Evolutionary conservation across 768 basidiomycete genomes (phyloP), one percentile per base, ranked within the genome.

Genomic region (Leccinum arenicola): DNA sequence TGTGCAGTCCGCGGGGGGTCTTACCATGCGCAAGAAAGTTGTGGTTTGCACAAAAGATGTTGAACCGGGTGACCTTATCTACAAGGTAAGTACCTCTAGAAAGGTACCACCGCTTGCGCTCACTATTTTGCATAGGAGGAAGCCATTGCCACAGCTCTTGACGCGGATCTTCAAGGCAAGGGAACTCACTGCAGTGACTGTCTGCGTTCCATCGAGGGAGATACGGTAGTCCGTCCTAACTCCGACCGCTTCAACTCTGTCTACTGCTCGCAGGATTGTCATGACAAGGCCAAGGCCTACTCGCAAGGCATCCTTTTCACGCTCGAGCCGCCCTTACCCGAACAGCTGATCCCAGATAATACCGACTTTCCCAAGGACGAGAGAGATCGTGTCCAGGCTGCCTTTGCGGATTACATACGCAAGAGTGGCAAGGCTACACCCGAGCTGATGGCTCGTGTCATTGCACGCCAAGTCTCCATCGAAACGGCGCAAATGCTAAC

Each of bases 121-220:
- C 43, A 45, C 7, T 61, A 45, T 64, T 51, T 54, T 33, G 14
- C 12, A 50, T 64, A 94, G 91, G 91, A 94, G 77, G 76, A 80
- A 61, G 88, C 91, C 7, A 78, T 91, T 19, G 84, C 89, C 40
- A 76, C 88, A 11, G 84, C 77, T 29, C 82, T 94, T 21, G 92
- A 93, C 65, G 66, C 76, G 1, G 92, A 93, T 64, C 76, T 94
- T 19, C 82, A 88, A 73, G 76, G 77, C 38, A 81, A 82, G 53
- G 86, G 87, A 21, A 82, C 83, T 3, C 78, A 92, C 63, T 94
- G 91, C 69, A 80, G 84, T 17, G 84, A 89, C 63, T 94, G 91
- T 69, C 77, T 93, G 64, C 82, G 88, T 38, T 65, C 69, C 52
- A 80, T 93, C 55, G 69, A 82, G 57, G 70, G 78, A 25, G 78